These are phyloP conservation scores for Asterochloris sp. DNA, from an alignment of 139 green algal species.

Conservation along the genomic window DNA sequence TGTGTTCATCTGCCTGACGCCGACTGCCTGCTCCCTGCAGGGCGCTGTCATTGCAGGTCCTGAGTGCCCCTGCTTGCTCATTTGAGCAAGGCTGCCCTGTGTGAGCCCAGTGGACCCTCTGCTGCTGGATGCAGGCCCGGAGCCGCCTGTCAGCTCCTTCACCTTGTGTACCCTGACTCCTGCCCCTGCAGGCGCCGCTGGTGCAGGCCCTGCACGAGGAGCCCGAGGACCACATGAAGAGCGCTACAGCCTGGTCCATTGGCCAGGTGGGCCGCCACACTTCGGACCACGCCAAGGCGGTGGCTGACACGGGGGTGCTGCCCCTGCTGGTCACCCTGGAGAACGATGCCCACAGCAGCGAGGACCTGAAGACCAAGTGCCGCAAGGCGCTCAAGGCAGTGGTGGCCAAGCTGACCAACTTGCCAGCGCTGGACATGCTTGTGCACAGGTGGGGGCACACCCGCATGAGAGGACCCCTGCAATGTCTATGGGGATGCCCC, in stretches of 20 bases:
- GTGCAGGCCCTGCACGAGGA: slow-evolving; percentile 65
- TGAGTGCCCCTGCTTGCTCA: too few relatives aligned
- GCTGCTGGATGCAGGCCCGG: too few relatives aligned
- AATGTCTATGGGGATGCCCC: too few relatives aligned
- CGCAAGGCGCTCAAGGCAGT: slow-evolving; percentile 72
- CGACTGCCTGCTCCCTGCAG: too few relatives aligned
- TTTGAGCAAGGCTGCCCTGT: too few relatives aligned
- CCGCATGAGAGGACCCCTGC: too few relatives aligned
- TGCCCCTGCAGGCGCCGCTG: slow-evolving; percentile 40
- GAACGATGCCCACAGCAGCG: slow-evolving; percentile 39
- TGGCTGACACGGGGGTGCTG: slow-evolving; percentile 78
- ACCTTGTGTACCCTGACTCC: too few relatives aligned
- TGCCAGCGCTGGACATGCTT: slow-evolving; percentile 74
- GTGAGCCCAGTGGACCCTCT: too few relatives aligned
- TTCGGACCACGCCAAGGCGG: slow-evolving; percentile 83
- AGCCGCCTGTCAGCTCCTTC: too few relatives aligned
- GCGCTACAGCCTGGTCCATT: slow-evolving; percentile 68
- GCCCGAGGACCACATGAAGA: slow-evolving; percentile 77
- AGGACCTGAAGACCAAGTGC: slow-evolving; percentile 86
- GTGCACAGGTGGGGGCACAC: slow-evolving; percentile 45
- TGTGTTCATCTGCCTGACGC: too few relatives aligned
- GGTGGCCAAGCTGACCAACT: slow-evolving; percentile 73
- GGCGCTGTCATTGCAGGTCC: too few relatives aligned
- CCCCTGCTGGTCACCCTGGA: slow-evolving; percentile 58
- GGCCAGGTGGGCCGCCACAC: slow-evolving; percentile 80